Base-by-base conservation (phyloP, 1,284 basidiomycete species). In the Microbotryum scabiosae region DNA sequence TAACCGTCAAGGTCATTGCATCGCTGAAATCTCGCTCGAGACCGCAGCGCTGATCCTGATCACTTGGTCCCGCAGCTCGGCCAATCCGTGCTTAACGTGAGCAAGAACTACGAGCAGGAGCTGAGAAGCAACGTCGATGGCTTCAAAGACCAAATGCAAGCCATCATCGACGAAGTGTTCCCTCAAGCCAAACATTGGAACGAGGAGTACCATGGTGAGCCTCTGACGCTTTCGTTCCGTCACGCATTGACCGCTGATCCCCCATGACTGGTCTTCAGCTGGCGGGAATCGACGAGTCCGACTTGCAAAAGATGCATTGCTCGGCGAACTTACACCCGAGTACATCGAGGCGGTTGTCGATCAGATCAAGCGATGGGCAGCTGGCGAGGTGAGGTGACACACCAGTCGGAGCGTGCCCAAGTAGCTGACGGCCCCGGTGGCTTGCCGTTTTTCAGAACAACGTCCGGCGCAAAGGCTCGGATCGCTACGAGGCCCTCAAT, bases 241-340 rank as follows among this genome's bases (percentile, higher is more conserved):
- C 36, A 12, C 14, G 36, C 12, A 41, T 16, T 0, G 5, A 12
- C 36, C 36, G 16, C 36, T 30, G 30, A 30, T 30, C 30, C 30
- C 8, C 30, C 30, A 9, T 30, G 8, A 30, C 30, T 9, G 30
- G 30, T 30, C 30, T 41, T 41, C 36, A 41, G 36, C 58, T 21
- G 64, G 61, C 21, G 61, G 61, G 7, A 3, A 5, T 2, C 8
- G 21, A 20, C 60, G 64, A n/a, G 41, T 55, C 6, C 20, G 9
- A 4, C 59, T 65, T 46, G 59, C 59, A 23, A 32, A 56, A 44
- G 43, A 18, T 18, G 51, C 61, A 6, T 26, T 55, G 3, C 62
- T 56, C 18, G 64, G 64, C 54, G 64, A 65, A 44, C 32, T 56
- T 20, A 20, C 47, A 1, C 23, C 46, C 23, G 48, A 60, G 9